Percentiles rank a stretch among this genome's conserved stretches.
phyloP scores from a whole-genome alignment of 1,139 yeast genomes.

The Saccharomyces hybrid region DNA sequence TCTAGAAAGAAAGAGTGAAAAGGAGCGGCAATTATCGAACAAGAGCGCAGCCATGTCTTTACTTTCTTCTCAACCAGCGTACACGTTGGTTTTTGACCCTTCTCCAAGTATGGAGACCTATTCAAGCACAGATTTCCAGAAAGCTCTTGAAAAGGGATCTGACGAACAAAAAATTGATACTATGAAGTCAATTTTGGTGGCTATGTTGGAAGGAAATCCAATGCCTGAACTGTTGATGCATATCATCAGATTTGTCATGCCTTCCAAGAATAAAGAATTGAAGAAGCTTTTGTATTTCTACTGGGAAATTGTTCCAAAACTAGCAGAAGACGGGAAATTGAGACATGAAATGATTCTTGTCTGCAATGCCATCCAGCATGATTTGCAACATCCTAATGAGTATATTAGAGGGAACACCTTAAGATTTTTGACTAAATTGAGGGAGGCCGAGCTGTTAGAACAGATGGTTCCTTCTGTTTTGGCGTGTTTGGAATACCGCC shows the following conservation, averaged over 20 bases:
- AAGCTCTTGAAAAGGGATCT: constrained; percentile 76
- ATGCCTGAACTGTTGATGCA: constrained; percentile 96
- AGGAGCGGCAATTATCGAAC: background rate
- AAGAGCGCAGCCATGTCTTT: constrained; percentile 11
- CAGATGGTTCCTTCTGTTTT: constrained; percentile 92
- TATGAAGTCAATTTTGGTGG: constrained; percentile 78
- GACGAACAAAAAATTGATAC: constrained; percentile 84
- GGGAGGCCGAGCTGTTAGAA: constrained; percentile 89
- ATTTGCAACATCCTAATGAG: constrained; percentile 96
- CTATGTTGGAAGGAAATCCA: constrained; percentile 89
- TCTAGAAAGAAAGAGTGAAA: background rate
- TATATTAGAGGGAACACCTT: constrained; percentile 92
- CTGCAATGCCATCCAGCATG: constrained; percentile 95
- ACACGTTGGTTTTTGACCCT: constrained; percentile 70
- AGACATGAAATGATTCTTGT: constrained; percentile 98
- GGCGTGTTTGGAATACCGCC: constrained; percentile 88
- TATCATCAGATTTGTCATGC: constrained; percentile 94
- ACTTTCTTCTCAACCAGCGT: constrained; percentile 37
- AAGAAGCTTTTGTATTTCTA: constrained; percentile 89
- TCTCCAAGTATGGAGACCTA: constrained; percentile 56
- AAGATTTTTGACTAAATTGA: constrained; percentile 81
- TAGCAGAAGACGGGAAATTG: constrained; percentile 79
- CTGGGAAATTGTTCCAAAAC: constrained; percentile 97
- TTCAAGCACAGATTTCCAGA: constrained; percentile 69
- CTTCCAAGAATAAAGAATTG: constrained; percentile 81